Conservation (phyloP, 2,329 filamentous ascomycete species). For the Westerdykella sp. region DNA sequence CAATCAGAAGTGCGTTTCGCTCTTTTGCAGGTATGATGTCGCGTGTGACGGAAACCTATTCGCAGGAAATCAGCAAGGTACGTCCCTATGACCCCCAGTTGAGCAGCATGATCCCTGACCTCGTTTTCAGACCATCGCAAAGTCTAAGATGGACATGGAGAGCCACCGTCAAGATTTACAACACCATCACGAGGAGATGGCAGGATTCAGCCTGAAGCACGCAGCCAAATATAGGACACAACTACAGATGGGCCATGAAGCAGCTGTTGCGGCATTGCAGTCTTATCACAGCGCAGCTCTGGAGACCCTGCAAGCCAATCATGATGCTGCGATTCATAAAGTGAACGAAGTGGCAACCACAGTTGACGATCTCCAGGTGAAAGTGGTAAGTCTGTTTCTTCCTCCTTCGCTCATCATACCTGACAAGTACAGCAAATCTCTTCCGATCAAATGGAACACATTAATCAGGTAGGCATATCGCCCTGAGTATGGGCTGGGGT, state of each 20-base stretch:
- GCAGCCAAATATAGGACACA: constrained; percentile 1
- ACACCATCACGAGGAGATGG: constrained; percentile 2
- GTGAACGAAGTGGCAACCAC: neutral
- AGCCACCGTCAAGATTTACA: constrained; percentile 4
- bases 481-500: neutral
- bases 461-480: neutral
- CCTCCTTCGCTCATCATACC: neutral
- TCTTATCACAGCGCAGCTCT: neutral
- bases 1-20: neutral
- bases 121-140: no score
- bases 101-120: no score
- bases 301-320: neutral
- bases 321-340: constrained; percentile 4
- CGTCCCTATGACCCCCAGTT: neutral
- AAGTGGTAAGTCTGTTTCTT: neutral
- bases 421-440: neutral
- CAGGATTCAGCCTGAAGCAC: constrained; percentile 1
- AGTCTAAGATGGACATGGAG: constrained; percentile 1
- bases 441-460: neutral
- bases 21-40: constrained; percentile 1
- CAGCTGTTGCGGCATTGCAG: neutral
- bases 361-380: neutral
- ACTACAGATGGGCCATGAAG: constrained; percentile 3
- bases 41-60: neutral
- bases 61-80: neutral